Base-by-base conservation (phyloP, 1,284 basidiomycete species). In the Marasmius tenuissimus region DNA sequence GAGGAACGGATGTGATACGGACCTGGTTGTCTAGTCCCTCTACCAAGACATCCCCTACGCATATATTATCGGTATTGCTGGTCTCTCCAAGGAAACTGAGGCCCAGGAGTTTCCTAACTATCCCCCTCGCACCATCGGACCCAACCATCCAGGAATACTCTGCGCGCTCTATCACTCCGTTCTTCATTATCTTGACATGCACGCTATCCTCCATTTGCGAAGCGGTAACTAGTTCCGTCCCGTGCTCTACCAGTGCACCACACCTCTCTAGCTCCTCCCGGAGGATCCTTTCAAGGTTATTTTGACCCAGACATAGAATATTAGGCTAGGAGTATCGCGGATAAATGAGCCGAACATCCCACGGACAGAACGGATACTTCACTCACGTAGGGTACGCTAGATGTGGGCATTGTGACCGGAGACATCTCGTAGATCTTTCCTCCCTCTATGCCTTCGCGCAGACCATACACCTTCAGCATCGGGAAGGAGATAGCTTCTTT, bases 41-140 rank as follows among this genome's bases (percentile, higher is more conserved):
- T 10, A 59, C 20, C 27, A 54, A 74, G 35, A 22, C 14, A 64
- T 54, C 51, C 16, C 37, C 48, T 16, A 59, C 58, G 14, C 49
- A 35, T 20, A 59, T 40, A 12, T 47, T 40, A 20, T 59, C 35
- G 9, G 16, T 35, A 16, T 52, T 47, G 58, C 48, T 47, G 18
- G 58, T 59, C 40, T 53, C 49, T 11, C 58, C 58, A 5, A 61
- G 18, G 35, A 52, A 57, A 22, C 16, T 45, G 7, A 61, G 33
- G 27, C 35, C 50, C 8, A 62, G 38, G 16, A 37, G 49, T 34
- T 59, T 59, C 3, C 58, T 49, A 11, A 54, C 20, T 33, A 53
- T 37, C 9, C 58, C 58, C 37, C 66, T 68, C 11, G 72, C 77
- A 10, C 78, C 78, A 64, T 80, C 77, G 0, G 76, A 68, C 1